Evolutionary conservation across 805 yeast species (phyloP).

Genomic region (Metschnikowia baotianmanensis): DNA sequence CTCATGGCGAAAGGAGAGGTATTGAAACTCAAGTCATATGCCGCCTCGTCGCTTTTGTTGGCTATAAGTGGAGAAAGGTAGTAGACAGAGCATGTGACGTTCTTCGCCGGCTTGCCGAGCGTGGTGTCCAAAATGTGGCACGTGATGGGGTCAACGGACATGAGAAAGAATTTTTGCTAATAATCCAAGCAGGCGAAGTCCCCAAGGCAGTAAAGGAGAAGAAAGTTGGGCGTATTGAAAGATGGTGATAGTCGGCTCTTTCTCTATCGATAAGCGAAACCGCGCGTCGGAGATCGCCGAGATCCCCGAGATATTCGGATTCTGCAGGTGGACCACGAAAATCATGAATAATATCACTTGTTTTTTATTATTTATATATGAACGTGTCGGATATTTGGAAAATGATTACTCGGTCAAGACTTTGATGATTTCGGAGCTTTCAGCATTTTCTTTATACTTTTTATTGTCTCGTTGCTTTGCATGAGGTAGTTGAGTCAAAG

Average conservation of each 20-base stretch:
- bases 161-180: slow-evolving; percentile 2
- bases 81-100: slow-evolving; percentile 67
- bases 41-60: slow-evolving; percentile 25
- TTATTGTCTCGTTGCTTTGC: no score
- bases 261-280: not conserved
- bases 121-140: slow-evolving; percentile 90
- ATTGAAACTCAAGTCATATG: slow-evolving; percentile 24
- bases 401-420: no score
- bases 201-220: slow-evolving; percentile 1
- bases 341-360: no score
- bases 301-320: no score
- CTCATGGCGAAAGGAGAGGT: slow-evolving; percentile 59
- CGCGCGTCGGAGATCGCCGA: slow-evolving; percentile 1
- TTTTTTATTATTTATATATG: no score
- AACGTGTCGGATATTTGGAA: no score
- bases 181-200: no score
- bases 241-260: not conserved
- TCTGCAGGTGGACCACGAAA: no score
- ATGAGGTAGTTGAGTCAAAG: no score
- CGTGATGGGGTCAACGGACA: slow-evolving; percentile 60
- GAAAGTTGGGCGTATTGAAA: not conserved
- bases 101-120: slow-evolving; percentile 74
- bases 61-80: slow-evolving; percentile 28
- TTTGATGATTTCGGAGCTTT: no score
- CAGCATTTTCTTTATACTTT: no score